These are phyloP conservation scores for Boehmeria nivea DNA, from an alignment of 306 rosid species.

Conservation along the genomic window DNA sequence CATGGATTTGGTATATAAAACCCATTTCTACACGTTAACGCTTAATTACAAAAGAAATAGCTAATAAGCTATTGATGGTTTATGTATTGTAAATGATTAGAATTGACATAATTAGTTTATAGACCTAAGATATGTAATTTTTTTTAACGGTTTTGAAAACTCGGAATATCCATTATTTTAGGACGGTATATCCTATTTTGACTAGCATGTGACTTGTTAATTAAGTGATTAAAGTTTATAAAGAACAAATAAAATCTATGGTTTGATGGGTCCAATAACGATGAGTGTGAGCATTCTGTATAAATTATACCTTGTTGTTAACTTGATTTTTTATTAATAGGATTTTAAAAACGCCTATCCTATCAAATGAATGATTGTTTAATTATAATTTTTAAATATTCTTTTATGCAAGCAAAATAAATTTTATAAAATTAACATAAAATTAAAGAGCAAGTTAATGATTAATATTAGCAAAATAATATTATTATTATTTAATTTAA, in stretches of 20 bases:
- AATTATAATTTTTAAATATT: too few species aligned
- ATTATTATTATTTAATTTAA: too few species aligned
- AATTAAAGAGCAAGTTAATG: too few species aligned
- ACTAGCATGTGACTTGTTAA: background rate
- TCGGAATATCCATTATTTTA: background rate
- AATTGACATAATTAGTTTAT: background rate
- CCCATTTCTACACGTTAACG: conserved; percentile 5
- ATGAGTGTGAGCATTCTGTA: too few species aligned
- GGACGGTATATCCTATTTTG: background rate
- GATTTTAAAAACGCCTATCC: too few species aligned
- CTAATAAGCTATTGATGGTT: background rate
- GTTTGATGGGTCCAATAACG: background rate
- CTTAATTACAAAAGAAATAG: background rate
- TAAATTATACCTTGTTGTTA: too few species aligned
- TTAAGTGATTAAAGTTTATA: background rate
- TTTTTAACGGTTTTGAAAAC: background rate
- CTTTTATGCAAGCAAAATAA: too few species aligned
- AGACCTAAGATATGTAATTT: background rate
- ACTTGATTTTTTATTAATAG: too few species aligned
- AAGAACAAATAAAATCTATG: background rate
- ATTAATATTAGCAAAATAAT: too few species aligned
- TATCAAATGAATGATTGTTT: too few species aligned
- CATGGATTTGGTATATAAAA: background rate
- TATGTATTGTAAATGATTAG: background rate
- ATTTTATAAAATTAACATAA: too few species aligned